Conservation (phyloP, 2,329 filamentous ascomycete species). For the Hymenoscyphus linearis region DNA sequence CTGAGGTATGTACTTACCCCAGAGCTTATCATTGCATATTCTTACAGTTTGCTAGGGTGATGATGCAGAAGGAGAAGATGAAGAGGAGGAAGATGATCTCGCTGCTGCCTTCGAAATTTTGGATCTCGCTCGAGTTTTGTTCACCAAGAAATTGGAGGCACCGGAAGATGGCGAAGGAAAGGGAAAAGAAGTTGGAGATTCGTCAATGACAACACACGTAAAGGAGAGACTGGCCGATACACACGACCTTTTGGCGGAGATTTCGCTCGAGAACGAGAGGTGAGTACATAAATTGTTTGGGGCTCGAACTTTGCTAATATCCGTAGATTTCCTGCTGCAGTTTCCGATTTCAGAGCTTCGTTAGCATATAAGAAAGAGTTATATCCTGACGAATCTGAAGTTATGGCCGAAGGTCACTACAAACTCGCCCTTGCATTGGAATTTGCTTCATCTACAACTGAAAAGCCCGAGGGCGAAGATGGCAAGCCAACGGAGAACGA, state of each 20-base stretch:
- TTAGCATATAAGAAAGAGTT: slow-evolving; percentile 75
- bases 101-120: slow-evolving; percentile 80
- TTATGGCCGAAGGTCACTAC: slow-evolving; percentile 91
- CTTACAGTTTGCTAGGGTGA: slow-evolving; percentile 38
- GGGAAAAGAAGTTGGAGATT: slow-evolving; percentile 39
- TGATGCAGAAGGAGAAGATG: slow-evolving; percentile 38
- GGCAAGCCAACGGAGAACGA: slow-evolving; percentile 27
- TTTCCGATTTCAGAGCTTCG: slow-evolving; percentile 73
- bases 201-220: slow-evolving; percentile 49
- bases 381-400: slow-evolving; percentile 72
- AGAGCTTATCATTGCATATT: slow-evolving; percentile 41
- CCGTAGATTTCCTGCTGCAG: slow-evolving; percentile 71
- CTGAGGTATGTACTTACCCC: slow-evolving; percentile 41
- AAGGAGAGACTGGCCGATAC: slow-evolving; percentile 89
- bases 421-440: slow-evolving; percentile 94
- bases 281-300: slow-evolving; percentile 31
- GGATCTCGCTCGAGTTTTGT: slow-evolving; percentile 68
- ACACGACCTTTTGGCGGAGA: slow-evolving; percentile 89
- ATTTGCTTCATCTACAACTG: slow-evolving; percentile 74
- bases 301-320: slow-evolving; percentile 15
- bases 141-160: slow-evolving; percentile 50
- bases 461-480: slow-evolving; percentile 40
- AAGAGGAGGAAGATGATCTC: slow-evolving; percentile 67
- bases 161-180: slow-evolving; percentile 40
- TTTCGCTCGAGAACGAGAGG: slow-evolving; percentile 93